Conservation (phyloP, 1,139 yeast genomes). For the Kurtzmaniella quercitrusa region DNA sequence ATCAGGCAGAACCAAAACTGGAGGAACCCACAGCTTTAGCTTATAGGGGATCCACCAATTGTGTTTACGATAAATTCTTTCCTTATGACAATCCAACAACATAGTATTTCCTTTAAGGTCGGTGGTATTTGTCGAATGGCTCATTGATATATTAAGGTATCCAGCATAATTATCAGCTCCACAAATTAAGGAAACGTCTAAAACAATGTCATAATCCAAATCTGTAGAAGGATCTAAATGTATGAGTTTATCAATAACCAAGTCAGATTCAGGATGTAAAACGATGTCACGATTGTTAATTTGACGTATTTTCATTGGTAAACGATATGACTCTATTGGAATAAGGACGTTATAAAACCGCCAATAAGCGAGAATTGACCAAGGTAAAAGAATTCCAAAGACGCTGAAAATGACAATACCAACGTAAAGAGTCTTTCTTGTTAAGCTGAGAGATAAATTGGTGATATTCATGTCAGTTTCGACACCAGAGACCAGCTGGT, state of each 20-base stretch:
- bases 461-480: slow-evolving; percentile 5
- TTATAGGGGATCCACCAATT: slow-evolving; percentile 34
- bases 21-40: slow-evolving; percentile 36
- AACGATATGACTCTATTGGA: slow-evolving; percentile 13
- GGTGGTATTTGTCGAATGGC: too few relatives aligned
- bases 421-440: slow-evolving; percentile 13
- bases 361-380: slow-evolving; percentile 22
- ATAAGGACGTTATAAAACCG: slow-evolving; percentile 22
- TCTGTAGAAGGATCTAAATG: slow-evolving; percentile 7
- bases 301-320: slow-evolving; percentile 1
- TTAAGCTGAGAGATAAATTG: not conserved
- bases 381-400: slow-evolving; percentile 19
- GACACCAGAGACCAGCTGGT: not conserved
- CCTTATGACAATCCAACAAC: slow-evolving; percentile 28
- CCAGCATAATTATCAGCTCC: not conserved
- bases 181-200: not conserved
- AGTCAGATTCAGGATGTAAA: not conserved
- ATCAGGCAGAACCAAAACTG: slow-evolving; percentile 23
- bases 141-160: not conserved
- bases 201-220: slow-evolving; percentile 8
- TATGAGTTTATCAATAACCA: not conserved
- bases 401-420: slow-evolving; percentile 14
- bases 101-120: slow-evolving; percentile 6
- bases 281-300: too few relatives aligned
- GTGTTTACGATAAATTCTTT: slow-evolving; percentile 20